Percentiles rank a stretch among this genome's conserved stretches.
Evolutionary conservation across 352 stramenopile genomes (phyloP).

Genomic region (Nothophytophthora sp.): DNA sequence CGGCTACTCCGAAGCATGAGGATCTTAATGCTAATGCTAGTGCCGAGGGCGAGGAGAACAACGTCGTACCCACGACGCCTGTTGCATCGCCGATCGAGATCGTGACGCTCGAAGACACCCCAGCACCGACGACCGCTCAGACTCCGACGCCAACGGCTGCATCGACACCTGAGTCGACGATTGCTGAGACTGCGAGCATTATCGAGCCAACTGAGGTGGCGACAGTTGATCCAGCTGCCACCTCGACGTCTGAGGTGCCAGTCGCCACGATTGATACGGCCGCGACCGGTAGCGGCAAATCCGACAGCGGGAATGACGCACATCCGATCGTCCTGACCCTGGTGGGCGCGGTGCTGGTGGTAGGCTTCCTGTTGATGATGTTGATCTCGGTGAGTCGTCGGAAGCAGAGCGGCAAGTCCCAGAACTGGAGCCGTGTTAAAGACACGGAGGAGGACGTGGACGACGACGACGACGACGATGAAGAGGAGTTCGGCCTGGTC

Average conservation of each 20-base stretch:
- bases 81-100: slow-evolving; percentile 7
- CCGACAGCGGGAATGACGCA: no score
- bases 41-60: slow-evolving; percentile 8
- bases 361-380: slow-evolving; percentile 72
- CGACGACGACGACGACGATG: slow-evolving; percentile 57
- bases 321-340: slow-evolving; percentile 78
- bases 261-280: no score
- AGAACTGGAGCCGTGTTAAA: slow-evolving; percentile 75
- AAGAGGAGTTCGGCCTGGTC: slow-evolving; percentile 61
- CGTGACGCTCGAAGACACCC: slow-evolving; percentile 3
- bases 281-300: no score
- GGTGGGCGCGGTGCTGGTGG: slow-evolving; percentile 66
- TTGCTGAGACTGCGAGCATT: slow-evolving; percentile 5
- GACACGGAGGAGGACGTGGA: slow-evolving; percentile 67
- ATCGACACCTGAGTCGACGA: slow-evolving; percentile 1
- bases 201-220: no score
- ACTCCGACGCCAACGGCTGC: slow-evolving; percentile 4
- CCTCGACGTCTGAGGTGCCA: no score
- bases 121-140: slow-evolving; percentile 1
- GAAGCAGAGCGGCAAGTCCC: slow-evolving; percentile 49
- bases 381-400: slow-evolving; percentile 63
- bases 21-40: slow-evolving; percentile 6
- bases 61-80: slow-evolving; percentile 6
- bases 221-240: no score
- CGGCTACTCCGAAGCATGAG: slow-evolving; percentile 2